Percentiles rank a stretch among this genome's conserved stretches.
These are phyloP conservation scores for Gloeopeniophorella convolvens DNA, from an alignment of 768 basidiomycete species.

Conservation along the genomic window DNA sequence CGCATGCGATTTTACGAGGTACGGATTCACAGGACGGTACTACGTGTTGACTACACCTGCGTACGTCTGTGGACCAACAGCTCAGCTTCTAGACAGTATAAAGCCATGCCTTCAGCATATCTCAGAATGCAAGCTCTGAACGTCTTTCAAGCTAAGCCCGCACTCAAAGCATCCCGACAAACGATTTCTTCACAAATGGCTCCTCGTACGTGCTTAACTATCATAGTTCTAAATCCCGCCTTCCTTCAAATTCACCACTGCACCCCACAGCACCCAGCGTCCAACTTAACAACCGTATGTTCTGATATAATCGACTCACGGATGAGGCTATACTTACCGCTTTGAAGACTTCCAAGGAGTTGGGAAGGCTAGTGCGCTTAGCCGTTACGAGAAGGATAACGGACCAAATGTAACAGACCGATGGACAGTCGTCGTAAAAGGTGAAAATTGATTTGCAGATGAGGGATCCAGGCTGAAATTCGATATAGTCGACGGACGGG, in stretches of 20 bases:
- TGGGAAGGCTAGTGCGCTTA: background rate
- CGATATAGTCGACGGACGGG: slow-evolving; percentile 19
- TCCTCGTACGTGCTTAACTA: background rate
- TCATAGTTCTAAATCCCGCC: no score
- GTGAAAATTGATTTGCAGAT: slow-evolving; percentile 3
- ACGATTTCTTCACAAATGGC: background rate
- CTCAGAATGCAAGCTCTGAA: background rate
- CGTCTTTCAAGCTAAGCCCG: background rate
- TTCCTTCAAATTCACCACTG: no score
- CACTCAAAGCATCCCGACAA: background rate
- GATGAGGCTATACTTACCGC: background rate
- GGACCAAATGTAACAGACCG: slow-evolving; percentile 6
- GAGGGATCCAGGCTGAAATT: no score
- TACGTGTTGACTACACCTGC: no score
- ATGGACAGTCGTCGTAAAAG: slow-evolving; percentile 9
- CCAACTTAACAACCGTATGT: slow-evolving; percentile 19
- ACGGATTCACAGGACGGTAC: no score
- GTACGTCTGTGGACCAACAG: no score
- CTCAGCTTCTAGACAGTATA: slow-evolving; percentile 1
- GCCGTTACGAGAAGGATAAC: slow-evolving; percentile 10
- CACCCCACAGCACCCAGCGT: slow-evolving; percentile 10
- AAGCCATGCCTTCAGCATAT: background rate
- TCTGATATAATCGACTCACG: no score
- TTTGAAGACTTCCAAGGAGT: slow-evolving; percentile 9
- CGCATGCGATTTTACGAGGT: no score